Evolutionary conservation across 2,329 filamentous ascomycete species (phyloP), one percentile per base, ranked within the genome.

Genomic region (Cladosporium phlei): DNA sequence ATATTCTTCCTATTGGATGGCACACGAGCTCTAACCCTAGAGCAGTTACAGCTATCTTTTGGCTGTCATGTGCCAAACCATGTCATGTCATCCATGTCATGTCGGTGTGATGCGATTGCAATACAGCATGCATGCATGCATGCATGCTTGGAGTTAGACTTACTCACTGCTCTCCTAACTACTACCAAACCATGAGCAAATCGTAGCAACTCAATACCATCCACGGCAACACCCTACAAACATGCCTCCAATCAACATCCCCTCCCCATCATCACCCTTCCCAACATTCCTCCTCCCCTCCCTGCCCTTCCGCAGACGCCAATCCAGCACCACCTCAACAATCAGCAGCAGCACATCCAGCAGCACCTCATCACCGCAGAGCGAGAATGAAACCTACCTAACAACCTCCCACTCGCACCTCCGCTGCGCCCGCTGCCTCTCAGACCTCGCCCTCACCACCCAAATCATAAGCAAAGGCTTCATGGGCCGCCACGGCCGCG

Each of bases 401-500:
- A 52, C 63, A 39, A 69, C 68, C 47, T 69, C 77, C 56, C 64
- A 68, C 38, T 79, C 79, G 2, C 75, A 76, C 60, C 71, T 83
- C 19, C 75, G 73, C 55, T 83, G 80, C 63, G 69, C 73, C 21
- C 73, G 74, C 54, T 83, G 80, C 59, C 73, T 78, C 30, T 67
- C 76, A 9, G 76, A 82, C 57, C 69, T 83, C 37, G 77, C 78
- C 52, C 69, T 77, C 45, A 75, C 76, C 12, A 72, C 72, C 5
- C 75, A 77, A 48, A 79, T 80, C 38, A 75, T 80, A 54, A 40
- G 35, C 29, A 50, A 50, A 42, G 48, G 48, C 9, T 47, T 47
- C 44, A 83, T 77, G 19, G 80, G 80, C 52, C 76, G 79, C 14
- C 76, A 83, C 60, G 80, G 80, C 5, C 77, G 79, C 47, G 80